Evolutionary conservation across 2,329 filamentous ascomycete species (phyloP).

Genomic region (Grosmannia serpens): DNA sequence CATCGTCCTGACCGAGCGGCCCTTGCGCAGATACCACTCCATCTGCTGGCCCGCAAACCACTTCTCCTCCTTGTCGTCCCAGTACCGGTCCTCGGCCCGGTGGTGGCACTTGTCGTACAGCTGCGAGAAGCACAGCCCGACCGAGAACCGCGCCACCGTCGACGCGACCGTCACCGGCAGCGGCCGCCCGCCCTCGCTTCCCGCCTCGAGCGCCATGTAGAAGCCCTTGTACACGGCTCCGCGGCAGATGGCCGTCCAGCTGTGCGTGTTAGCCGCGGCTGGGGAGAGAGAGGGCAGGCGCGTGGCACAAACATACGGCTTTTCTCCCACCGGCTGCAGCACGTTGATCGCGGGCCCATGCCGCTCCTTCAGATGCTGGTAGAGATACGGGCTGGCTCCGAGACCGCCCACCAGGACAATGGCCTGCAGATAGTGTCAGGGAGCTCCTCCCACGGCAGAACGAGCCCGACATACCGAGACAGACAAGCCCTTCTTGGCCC

Average conservation of each 20-base stretch:
- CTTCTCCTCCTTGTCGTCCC: conserved; percentile 7
- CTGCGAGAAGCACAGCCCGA: conserved; percentile 7
- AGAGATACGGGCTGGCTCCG: conserved; percentile 34
- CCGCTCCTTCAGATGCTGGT: conserved; percentile 22
- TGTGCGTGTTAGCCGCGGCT: too few relatives aligned
- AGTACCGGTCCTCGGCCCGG: conserved; percentile 5
- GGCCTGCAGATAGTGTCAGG: conserved; percentile 16
- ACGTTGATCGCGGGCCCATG: conserved; percentile 34
- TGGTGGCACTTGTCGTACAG: conserved; percentile 1
- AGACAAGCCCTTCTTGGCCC: background rate
- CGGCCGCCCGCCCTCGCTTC: background rate
- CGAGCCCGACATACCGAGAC: background rate
- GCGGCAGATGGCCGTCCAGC: conserved; percentile 35
- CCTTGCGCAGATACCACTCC: conserved; percentile 9
- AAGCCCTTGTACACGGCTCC: conserved; percentile 35
- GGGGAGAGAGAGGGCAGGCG: too few relatives aligned
- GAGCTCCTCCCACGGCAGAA: background rate
- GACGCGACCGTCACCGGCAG: conserved; percentile 7
- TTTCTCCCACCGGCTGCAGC: conserved; percentile 23
- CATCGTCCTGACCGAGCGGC: conserved; percentile 5
- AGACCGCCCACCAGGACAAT: conserved; percentile 39
- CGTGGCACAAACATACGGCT: too few relatives aligned
- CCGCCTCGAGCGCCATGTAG: conserved; percentile 1
- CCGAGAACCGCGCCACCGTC: conserved; percentile 7
- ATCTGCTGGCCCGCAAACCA: conserved; percentile 7